These are phyloP conservation scores for Thymus mandschuricus DNA, from an alignment of 257 asterid species.

Conservation along the genomic window DNA sequence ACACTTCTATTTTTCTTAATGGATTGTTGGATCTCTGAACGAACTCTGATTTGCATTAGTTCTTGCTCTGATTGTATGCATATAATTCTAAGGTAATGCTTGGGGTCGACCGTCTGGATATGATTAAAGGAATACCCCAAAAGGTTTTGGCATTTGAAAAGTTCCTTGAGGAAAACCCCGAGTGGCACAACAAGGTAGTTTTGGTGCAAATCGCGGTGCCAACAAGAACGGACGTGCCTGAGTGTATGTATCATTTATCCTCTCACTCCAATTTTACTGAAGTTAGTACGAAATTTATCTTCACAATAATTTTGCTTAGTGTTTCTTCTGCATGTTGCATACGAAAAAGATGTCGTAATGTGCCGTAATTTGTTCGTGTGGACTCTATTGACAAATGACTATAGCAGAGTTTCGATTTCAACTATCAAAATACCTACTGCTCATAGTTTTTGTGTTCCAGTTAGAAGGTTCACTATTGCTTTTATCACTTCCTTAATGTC, in stretches of 20 bases:
- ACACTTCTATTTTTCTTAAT: background rate
- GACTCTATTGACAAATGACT: background rate
- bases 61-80: constrained; percentile 7
- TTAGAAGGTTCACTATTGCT: background rate
- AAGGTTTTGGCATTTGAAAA: constrained; percentile 95
- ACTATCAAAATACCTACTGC: background rate
- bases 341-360: background rate
- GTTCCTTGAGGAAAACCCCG: constrained; percentile 91
- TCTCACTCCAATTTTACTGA: constrained; percentile 29
- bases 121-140: constrained; percentile 93
- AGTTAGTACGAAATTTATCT: constrained; percentile 13
- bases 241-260: constrained; percentile 66
- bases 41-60: constrained; percentile 8
- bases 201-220: constrained; percentile 95
- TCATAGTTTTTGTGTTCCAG: background rate
- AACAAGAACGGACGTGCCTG: constrained; percentile 95
- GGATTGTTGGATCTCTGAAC: constrained; percentile 10
- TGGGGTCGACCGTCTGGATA: constrained; percentile 93
- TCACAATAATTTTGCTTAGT: background rate
- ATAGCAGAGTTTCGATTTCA: background rate
- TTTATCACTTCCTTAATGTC: background rate
- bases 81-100: constrained; percentile 69
- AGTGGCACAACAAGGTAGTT: constrained; percentile 90
- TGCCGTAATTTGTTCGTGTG: background rate
- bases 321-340: background rate